A percentile compares a stretch with the other conserved stretches of the same genome.
Evolutionary conservation across 192 early-diverging fungal species (phyloP).

Genomic region (Pilaira anomala): DNA sequence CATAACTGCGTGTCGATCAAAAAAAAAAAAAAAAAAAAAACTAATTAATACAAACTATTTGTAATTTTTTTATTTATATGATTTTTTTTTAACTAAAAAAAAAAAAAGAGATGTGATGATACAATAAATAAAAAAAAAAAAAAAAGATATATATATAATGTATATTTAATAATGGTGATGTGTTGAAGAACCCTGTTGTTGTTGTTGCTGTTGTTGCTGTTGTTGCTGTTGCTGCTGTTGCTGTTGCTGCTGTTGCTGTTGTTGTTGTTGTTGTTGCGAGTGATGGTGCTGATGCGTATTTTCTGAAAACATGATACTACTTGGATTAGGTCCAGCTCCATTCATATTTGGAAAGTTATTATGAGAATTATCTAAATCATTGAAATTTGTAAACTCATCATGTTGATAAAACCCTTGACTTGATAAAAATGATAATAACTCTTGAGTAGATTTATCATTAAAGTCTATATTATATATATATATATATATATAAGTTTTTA

Average conservation of each 20-base stretch:
- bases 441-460: conserved; percentile 4
- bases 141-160: background rate
- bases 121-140: background rate
- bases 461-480: background rate
- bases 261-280: no score
- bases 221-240: background rate
- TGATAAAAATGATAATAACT: conserved; percentile 8
- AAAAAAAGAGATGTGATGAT: background rate
- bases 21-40: no score
- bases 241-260: background rate
- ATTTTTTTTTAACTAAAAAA: no score
- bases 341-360: background rate
- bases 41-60: no score
- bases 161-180: no score
- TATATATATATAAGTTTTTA: background rate
- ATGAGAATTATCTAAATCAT: no score
- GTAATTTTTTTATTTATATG: conserved; percentile 3
- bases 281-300: no score
- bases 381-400: background rate
- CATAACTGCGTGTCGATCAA: no score
- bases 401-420: conserved; percentile 10
- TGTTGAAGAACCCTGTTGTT: no score
- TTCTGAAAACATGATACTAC: conserved; percentile 1
- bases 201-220: background rate
- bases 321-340: conserved; percentile 3